phyloP scores from a whole-genome alignment of 257 asterid species.

The Plectranthus barbatus region DNA sequence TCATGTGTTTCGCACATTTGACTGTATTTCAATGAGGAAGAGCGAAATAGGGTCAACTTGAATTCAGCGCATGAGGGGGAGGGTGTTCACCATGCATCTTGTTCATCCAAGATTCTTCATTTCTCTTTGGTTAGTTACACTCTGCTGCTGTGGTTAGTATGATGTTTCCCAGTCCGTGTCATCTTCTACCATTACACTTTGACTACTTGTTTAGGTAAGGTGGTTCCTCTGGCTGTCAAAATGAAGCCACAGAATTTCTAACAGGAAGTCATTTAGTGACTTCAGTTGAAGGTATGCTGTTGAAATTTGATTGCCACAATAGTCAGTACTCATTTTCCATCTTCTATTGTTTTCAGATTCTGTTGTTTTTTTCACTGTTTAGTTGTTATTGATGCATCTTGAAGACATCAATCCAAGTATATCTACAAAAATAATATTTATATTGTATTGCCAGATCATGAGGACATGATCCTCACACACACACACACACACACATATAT shows the following conservation, averaged over 20 bases:
- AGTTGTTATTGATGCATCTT: background rate
- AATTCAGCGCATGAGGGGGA: too few relatives aligned
- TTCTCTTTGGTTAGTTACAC: conserved; percentile 1
- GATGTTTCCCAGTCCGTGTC: background rate
- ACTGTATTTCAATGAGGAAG: too few relatives aligned
- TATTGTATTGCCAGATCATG: background rate
- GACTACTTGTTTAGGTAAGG: background rate
- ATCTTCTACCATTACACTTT: background rate
- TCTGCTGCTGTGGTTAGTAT: background rate
- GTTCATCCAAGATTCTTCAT: background rate
- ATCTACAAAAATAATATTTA: background rate
- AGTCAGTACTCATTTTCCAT: background rate
- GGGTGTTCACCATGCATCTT: background rate
- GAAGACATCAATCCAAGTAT: background rate
- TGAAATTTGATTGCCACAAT: background rate
- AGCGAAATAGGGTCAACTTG: too few relatives aligned
- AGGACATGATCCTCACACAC: too few relatives aligned
- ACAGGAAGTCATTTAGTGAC: background rate
- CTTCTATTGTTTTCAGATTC: background rate
- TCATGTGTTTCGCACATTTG: too few relatives aligned
- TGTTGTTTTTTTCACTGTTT: background rate
- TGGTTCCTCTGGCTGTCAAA: background rate
- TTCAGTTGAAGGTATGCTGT: conserved; percentile 9
- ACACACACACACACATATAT: too few relatives aligned
- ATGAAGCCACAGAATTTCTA: background rate